Evolutionary conservation across 2,329 filamentous ascomycete genomes (phyloP).

Genomic region (Macrophomina pseudophaseolina): DNA sequence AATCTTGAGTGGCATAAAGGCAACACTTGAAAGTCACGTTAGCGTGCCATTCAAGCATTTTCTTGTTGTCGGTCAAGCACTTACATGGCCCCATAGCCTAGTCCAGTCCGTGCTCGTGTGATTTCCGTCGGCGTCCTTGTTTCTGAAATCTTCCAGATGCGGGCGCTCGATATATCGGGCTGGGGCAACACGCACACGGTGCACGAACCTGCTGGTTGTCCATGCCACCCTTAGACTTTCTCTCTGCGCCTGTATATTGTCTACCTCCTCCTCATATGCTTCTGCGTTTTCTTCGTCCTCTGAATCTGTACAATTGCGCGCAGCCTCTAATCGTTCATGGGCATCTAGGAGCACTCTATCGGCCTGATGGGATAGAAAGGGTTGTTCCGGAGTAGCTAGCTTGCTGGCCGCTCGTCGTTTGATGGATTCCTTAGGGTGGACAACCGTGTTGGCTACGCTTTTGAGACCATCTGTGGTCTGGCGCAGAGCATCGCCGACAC

Average conservation of each 20-base stretch:
- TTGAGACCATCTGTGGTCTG: conserved; percentile 30
- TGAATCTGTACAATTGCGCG: background rate
- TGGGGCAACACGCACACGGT: conserved; percentile 43
- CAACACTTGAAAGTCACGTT: conserved; percentile 32
- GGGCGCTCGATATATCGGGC: conserved; percentile 37
- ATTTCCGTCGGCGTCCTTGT: conserved; percentile 33
- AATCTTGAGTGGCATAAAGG: conserved; percentile 42
- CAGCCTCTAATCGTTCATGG: conserved; percentile 35
- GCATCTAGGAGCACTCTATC: conserved; percentile 42
- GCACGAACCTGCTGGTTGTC: conserved; percentile 46
- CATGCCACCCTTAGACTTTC: conserved; percentile 46
- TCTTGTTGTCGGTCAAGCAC: background rate
- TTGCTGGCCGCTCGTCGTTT: conserved; percentile 40
- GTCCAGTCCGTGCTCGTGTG: conserved; percentile 38
- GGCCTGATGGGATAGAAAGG: conserved; percentile 39
- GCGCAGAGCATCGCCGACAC: conserved; percentile 29
- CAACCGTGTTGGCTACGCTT: conserved; percentile 33
- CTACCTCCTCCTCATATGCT: conserved; percentile 30
- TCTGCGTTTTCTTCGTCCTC: conserved; percentile 26
- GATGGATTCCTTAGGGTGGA: conserved; percentile 39
- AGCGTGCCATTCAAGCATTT: background rate
- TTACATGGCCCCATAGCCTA: conserved; percentile 41
- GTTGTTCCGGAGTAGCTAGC: conserved; percentile 42
- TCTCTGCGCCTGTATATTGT: conserved; percentile 40
- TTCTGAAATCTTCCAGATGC: conserved; percentile 34